Evolutionary conservation across 1,284 basidiomycete species (phyloP), one percentile per base, ranked within the genome.

Genomic region (Ganoderma sinense): DNA sequence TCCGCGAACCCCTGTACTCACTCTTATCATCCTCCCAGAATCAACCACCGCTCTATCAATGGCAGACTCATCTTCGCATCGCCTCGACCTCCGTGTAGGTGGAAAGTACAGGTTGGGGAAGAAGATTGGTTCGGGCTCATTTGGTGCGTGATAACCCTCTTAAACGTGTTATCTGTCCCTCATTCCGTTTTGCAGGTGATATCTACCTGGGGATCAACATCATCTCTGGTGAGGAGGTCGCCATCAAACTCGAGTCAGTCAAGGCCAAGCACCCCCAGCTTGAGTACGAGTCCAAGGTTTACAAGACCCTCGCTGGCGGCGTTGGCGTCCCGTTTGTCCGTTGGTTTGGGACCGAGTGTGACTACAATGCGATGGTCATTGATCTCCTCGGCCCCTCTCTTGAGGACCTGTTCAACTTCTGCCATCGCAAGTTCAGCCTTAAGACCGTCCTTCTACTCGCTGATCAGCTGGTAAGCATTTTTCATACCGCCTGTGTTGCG

Each of bases 261-360:
- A 99, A 99, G 85, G 97, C 98, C 76, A 99, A 99, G 85, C 97
- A 99, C 80, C 97, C 98, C n/a, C 98, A 99, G 84, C 94, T 99
- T 78, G 97, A 99, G 83, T 99, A 99, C 80, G 97, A 99, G 84
- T 96, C 92, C 75, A 97, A 97, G 84, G 95, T 97, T 63, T 96
- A 96, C 88, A 97, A 98, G 91, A 97, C 96, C 29, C 90, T 99
- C 55, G 97, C 97, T 23, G 98, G 97, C 71, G 97, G 97, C 78
- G 97, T 99, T 66, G 98, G 98, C 70, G 96, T 99, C 18, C 97
- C 98, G 5, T 99, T 99, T 75, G 97, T 99, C 68, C 87, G 97
- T 78, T 94, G 98, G 98, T 99, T 96, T 81, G 98, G 98, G 55
- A 98, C 97, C 73, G 97, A 99, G 83, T 99, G 97, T 82, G 97